Base-by-base conservation (phyloP, 306 rosid genomes). In the Acacia melanoxylon region DNA sequence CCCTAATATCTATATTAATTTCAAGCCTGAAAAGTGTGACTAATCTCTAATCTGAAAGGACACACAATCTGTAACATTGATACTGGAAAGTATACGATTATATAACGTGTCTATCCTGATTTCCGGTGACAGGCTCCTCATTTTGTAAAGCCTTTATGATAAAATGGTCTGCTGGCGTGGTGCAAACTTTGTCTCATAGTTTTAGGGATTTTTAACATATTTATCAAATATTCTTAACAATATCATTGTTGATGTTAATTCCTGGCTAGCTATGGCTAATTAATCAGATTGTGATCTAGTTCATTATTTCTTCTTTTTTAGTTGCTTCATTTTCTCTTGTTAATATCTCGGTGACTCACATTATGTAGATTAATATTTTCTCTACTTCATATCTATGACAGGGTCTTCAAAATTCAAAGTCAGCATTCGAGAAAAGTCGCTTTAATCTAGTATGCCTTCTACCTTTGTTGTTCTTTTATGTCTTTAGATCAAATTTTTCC, bases 381-480 rank as follows among this genome's bases (percentile, higher is more conserved):
- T 31, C 74, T 74, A 5, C 66, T 83, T 74, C 61, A 74, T 46
- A 46, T 80, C 78, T 74, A 29, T 89, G 76, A 67, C 93, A 95
- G 99, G 98, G 86, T 87, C 92, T 95, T 73, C 94, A 91, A 86
- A 95, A 95, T 82, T 95, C 99, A 8, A 95, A 95, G 88, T 95
- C 99, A 75, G 84, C 89, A 79, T 95, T 95, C 67, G 99, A 95
- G 91, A 95, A 89, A 81, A 93, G 94, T 86, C 99, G 99, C 90
- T 93, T 95, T 91, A 93, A 93, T 87, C 97, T 95, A 87, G 99
- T 95, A 92, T 78, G 97, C 76, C 86, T 76, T 87, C 79, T 78
- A 78, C 81, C 72, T 71, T 76, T 87, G 49, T 49, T 69, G 74
- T 65, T 75, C 73, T 83, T 67, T 52, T 85, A n/a, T 77, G 29